Evolutionary conservation across 2,329 filamentous ascomycete species (phyloP).

Genomic region (Achaetomium macrosporum): DNA sequence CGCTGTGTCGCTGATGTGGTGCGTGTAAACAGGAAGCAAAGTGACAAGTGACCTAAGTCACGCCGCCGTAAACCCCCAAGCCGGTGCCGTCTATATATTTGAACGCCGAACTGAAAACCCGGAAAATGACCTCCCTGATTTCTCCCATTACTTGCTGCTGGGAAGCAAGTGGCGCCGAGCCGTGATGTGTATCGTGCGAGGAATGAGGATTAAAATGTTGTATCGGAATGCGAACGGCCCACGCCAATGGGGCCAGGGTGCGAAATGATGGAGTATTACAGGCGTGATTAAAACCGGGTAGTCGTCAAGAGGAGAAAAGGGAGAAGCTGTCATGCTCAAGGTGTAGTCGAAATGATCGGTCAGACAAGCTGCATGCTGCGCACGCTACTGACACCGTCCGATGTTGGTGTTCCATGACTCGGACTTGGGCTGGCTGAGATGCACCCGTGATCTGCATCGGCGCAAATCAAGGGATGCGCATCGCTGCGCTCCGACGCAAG

Average conservation of each 20-base stretch:
- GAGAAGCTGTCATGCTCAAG: background rate
- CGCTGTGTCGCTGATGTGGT: slow-evolving; percentile 14
- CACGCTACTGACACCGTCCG: background rate
- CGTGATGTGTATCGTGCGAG: slow-evolving; percentile 27
- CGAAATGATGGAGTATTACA: slow-evolving; percentile 14
- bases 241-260: background rate
- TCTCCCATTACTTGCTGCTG: slow-evolving; percentile 23
- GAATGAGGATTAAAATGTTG: slow-evolving; percentile 32
- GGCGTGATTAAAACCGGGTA: slow-evolving; percentile 23
- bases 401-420: slow-evolving; percentile 3
- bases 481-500: background rate
- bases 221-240: slow-evolving; percentile 25
- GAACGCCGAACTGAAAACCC: slow-evolving; percentile 23
- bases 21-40: slow-evolving; percentile 10
- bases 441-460: slow-evolving; percentile 12
- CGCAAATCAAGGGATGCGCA: slow-evolving; percentile 20
- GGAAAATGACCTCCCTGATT: slow-evolving; percentile 16
- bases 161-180: slow-evolving; percentile 30
- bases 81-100: slow-evolving; percentile 21
- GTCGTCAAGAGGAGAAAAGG: slow-evolving; percentile 6
- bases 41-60: slow-evolving; percentile 13
- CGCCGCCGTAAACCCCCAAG: slow-evolving; percentile 10
- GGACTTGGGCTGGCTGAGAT: slow-evolving; percentile 6
- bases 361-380: background rate
- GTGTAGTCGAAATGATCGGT: background rate